These are phyloP conservation scores for Linderniella brevidens DNA, from an alignment of 257 asterid species.

Conservation along the genomic window DNA sequence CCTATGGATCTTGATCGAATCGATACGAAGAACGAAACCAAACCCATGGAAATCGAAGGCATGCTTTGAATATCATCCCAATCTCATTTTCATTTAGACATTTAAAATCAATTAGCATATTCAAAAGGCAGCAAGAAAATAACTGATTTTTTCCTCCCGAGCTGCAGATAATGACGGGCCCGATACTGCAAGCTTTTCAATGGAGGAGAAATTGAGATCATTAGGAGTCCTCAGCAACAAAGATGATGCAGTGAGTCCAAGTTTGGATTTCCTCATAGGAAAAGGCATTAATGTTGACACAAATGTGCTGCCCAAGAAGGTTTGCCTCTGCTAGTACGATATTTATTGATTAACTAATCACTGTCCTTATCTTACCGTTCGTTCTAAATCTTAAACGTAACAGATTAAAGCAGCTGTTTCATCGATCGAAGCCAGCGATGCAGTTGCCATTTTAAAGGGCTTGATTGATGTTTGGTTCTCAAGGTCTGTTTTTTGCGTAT, in stretches of 20 bases:
- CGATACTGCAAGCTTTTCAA: slow-evolving; percentile 39
- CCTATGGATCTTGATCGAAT: slow-evolving; percentile 36
- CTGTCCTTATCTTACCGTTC: neutral
- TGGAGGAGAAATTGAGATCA: slow-evolving; percentile 73
- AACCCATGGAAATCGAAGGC: slow-evolving; percentile 33
- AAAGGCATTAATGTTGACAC: slow-evolving; percentile 46
- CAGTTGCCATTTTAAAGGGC: slow-evolving; percentile 34
- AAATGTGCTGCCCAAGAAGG: slow-evolving; percentile 50
- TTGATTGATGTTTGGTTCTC: slow-evolving; percentile 61
- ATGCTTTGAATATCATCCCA: slow-evolving; percentile 12
- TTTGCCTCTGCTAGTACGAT: slow-evolving; percentile 9
- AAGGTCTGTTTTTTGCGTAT: slow-evolving; percentile 28
- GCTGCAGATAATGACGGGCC: slow-evolving; percentile 21
- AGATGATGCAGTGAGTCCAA: slow-evolving; percentile 20
- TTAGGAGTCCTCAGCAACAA: slow-evolving; percentile 41
- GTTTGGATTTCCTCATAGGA: slow-evolving; percentile 23
- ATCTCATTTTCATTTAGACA: neutral
- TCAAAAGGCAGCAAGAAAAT: neutral
- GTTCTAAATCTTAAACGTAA: slow-evolving; percentile 4
- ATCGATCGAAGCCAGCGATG: slow-evolving; percentile 49
- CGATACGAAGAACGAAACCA: slow-evolving; percentile 20
- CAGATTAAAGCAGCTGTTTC: slow-evolving; percentile 47
- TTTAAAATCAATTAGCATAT: neutral
- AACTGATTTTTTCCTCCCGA: slow-evolving; percentile 7
- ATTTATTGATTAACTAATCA: slow-evolving; percentile 4